These are phyloP conservation scores for Pythium oligandrum DNA, from an alignment of 352 stramenopile species.

Conservation along the genomic window DNA sequence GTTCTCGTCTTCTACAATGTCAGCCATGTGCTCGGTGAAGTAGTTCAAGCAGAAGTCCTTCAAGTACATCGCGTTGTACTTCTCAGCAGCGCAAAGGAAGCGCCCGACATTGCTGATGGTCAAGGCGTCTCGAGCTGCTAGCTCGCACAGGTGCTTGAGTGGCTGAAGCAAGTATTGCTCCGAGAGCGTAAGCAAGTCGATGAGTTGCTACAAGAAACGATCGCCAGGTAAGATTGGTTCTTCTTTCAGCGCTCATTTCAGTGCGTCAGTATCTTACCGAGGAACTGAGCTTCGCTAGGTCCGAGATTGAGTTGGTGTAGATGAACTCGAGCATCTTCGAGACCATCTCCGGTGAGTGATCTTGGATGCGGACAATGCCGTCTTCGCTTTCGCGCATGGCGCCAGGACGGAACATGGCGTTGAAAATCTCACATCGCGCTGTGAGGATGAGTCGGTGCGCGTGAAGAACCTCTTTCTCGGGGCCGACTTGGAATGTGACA, in stretches of 20 bases:
- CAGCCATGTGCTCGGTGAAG: constrained; percentile 68
- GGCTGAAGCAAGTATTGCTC: constrained; percentile 78
- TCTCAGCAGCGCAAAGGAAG: constrained; percentile 76
- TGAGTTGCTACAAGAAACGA: constrained; percentile 60
- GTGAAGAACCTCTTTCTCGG: constrained; percentile 48
- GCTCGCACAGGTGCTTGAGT: constrained; percentile 75
- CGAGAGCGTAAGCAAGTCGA: constrained; percentile 73
- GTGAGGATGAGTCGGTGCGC: constrained; percentile 75
- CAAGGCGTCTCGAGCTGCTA: constrained; percentile 63
- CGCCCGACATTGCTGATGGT: constrained; percentile 70
- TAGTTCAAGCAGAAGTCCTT: constrained; percentile 80
- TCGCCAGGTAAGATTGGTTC: not conserved
- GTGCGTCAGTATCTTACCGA: constrained; percentile 33
- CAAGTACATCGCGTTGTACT: constrained; percentile 79
- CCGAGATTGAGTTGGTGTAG: constrained; percentile 87
- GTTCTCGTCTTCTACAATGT: constrained; percentile 80
- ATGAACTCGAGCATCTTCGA: constrained; percentile 92
- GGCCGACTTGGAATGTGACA: constrained; percentile 66
- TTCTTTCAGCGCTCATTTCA: not conserved
- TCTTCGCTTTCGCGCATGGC: constrained; percentile 83
- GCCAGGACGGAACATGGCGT: constrained; percentile 83
- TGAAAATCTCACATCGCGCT: constrained; percentile 87
- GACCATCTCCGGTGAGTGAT: constrained; percentile 80
- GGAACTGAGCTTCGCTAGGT: constrained; percentile 69
- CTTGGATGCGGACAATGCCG: constrained; percentile 76